phyloP scores from a whole-genome alignment of 495 filamentous ascomycete species.

The Podospora appendiculata region DNA sequence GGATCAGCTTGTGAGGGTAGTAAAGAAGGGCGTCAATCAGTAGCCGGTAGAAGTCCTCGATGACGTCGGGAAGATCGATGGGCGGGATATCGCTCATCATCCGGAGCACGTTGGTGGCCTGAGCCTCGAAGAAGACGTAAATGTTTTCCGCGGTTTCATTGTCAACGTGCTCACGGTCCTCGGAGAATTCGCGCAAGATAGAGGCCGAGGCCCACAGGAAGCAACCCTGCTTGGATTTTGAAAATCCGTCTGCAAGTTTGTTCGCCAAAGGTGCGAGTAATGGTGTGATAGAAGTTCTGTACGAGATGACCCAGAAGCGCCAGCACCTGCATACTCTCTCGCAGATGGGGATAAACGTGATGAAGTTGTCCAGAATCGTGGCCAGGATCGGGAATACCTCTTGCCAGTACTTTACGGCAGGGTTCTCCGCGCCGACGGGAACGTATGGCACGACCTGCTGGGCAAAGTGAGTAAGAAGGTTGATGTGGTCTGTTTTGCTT shows the following conservation, averaged over 20 bases:
- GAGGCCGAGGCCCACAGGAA: slow-evolving; percentile 96
- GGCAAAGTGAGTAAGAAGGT: slow-evolving; percentile 84
- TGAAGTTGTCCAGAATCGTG: slow-evolving; percentile 78
- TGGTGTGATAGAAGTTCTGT: slow-evolving; percentile 79
- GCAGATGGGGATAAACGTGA: slow-evolving; percentile 74
- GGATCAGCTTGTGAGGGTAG: slow-evolving; percentile 75
- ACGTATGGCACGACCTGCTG: slow-evolving; percentile 74
- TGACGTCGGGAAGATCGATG: slow-evolving; percentile 88
- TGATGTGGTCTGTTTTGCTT: slow-evolving; percentile 61
- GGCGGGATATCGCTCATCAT: slow-evolving; percentile 82
- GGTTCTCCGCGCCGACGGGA: slow-evolving; percentile 64
- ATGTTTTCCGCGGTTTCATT: slow-evolving; percentile 77
- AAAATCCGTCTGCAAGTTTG: slow-evolving; percentile 77
- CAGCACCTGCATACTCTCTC: slow-evolving; percentile 92
- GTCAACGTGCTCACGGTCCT: slow-evolving; percentile 78
- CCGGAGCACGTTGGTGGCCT: slow-evolving; percentile 78
- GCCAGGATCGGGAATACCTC: slow-evolving; percentile 84
- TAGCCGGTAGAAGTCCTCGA: slow-evolving; percentile 97
- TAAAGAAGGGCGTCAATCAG: slow-evolving; percentile 85
- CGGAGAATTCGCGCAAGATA: slow-evolving; percentile 89
- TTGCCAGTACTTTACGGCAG: slow-evolving; percentile 91
- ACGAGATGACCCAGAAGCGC: slow-evolving; percentile 93
- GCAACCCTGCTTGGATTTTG: slow-evolving; percentile 81
- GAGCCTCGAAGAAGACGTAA: slow-evolving; percentile 89
- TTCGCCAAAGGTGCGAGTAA: slow-evolving; percentile 79